A percentile compares a stretch with the other conserved stretches of the same genome.
phyloP scores from a whole-genome alignment of 2,329 filamentous ascomycete genomes.

The Clarireedia paspali region DNA sequence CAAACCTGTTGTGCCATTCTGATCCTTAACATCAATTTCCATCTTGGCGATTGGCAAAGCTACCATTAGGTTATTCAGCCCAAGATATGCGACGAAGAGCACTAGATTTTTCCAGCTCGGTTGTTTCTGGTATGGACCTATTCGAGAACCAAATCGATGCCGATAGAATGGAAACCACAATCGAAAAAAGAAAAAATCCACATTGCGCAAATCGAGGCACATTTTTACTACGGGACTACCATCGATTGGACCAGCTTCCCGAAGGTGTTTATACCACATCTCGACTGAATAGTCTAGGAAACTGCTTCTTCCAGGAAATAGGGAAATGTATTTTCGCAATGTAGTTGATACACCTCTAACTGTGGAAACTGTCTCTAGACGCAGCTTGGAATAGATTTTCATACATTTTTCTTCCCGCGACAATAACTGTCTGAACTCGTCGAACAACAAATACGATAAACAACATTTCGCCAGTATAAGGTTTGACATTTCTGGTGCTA shows the following conservation, averaged over 20 bases:
- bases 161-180: neutral
- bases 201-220: neutral
- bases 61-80: neutral
- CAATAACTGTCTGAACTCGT: neutral
- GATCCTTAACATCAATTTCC: neutral
- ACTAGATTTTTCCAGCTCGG: neutral
- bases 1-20: neutral
- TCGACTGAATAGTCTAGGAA: conserved; percentile 2
- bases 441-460: conserved; percentile 6
- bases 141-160: neutral
- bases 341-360: neutral
- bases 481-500: conserved; percentile 4
- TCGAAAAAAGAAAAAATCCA: neutral
- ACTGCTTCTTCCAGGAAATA: neutral
- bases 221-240: neutral
- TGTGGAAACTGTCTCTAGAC: neutral
- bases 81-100: neutral
- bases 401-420: neutral
- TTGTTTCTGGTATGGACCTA: too few species aligned
- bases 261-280: neutral
- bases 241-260: neutral
- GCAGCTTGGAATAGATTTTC: neutral
- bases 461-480: conserved; percentile 4
- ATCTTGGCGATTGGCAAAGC: neutral
- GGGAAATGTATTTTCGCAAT: conserved; percentile 4